Evolutionary conservation across 2,329 filamentous ascomycete species (phyloP).

Genomic region (Fusarium chaquense): DNA sequence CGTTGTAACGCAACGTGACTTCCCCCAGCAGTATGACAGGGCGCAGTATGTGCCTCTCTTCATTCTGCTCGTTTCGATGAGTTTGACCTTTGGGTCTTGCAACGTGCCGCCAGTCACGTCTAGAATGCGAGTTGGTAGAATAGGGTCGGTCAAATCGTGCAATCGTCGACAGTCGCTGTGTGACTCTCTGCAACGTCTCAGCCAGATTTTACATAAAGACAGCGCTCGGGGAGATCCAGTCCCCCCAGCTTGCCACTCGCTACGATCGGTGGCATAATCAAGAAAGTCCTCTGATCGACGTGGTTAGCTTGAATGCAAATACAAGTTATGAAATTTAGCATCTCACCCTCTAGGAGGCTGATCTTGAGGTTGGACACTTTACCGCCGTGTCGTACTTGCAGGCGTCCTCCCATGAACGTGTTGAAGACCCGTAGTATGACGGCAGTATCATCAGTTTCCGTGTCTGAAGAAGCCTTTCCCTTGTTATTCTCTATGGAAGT

Average conservation of each 20-base stretch:
- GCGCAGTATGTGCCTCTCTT: neutral
- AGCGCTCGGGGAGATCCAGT: neutral
- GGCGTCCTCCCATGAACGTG: neutral
- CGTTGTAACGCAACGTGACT: neutral
- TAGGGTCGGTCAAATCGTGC: neutral
- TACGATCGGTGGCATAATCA: neutral
- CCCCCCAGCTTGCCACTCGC: no score
- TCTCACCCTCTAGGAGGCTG: neutral
- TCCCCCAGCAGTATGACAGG: neutral
- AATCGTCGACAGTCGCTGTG: neutral
- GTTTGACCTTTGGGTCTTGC: neutral
- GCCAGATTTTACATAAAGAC: neutral
- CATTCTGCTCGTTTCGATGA: neutral
- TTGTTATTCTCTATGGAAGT: no score
- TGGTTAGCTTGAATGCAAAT: neutral
- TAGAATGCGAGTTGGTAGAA: neutral
- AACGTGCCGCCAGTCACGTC: neutral
- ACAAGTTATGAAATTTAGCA: neutral
- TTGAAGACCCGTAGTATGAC: neutral
- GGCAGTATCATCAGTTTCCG: neutral
- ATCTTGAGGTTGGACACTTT: neutral
- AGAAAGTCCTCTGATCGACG: neutral
- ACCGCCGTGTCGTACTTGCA: neutral
- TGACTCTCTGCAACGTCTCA: neutral
- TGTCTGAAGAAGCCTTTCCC: no score